Evolutionary conservation across 257 asterid genomes (phyloP), one percentile per base, ranked within the genome.

Genomic region (Prunella vulgaris): DNA sequence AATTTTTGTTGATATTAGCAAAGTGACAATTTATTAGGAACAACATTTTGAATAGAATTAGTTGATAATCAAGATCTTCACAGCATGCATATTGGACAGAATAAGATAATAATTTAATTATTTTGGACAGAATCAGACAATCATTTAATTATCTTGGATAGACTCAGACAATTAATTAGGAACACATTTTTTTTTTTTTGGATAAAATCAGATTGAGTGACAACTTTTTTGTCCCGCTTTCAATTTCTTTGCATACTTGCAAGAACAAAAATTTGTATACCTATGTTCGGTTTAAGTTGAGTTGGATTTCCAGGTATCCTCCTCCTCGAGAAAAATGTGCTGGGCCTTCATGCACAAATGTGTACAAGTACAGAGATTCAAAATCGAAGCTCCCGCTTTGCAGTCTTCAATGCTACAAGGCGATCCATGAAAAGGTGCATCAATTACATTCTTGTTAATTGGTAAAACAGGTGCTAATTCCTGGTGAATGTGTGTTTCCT

Each of bases 291-390:
- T 44, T 24, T 27, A 14, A 10, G 70, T 83, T 59, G 30, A 20
- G 28, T 32, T 70, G 74, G 68, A n/a, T 80, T 72, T 72, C 17
- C 83, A 85, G 96, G 77, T 88, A 88, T 72, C 96, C 95, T 67
- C 88, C 92, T 25, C 90, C 96, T 15, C 85, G 96, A 10, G 95
- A 86, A 76, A 86, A 82, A 82, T 90, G 96, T 73, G 96, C 86
- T 0, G 90, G 78, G 13, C 97, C 97, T 38, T 85, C 87, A 13
- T 88, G 96, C 73, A 80, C 87, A 44, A 90, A 88, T 70, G 83
- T 71, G 51, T 90, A 85, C 82, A 90, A 85, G 78, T 88, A 90
- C 72, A 81, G 95, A 14, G 92, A 90, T 72, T 87, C 96, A 3
- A 85, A 85, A 74, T 86, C 88, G 1, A 88, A 88, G 64, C 83